These are phyloP conservation scores for Vinca minor DNA, from an alignment of 257 asterid genomes.

Conservation along the genomic window DNA sequence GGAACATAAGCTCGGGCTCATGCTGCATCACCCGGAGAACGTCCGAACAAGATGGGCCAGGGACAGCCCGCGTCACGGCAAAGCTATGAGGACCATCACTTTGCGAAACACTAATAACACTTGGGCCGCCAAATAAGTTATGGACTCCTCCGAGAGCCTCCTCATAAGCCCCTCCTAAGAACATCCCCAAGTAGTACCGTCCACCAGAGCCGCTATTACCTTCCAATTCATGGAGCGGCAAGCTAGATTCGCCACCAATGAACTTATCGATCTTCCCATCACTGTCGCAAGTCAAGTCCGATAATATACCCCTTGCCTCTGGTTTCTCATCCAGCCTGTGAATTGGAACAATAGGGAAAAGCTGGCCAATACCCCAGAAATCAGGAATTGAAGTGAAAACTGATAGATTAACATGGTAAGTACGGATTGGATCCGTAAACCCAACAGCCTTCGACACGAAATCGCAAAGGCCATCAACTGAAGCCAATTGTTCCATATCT, in stretches of 20 bases:
- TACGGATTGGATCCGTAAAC: conserved; percentile 45
- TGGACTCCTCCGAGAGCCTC: conserved; percentile 90
- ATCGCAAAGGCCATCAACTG: conserved; percentile 75
- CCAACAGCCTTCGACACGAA: conserved; percentile 59
- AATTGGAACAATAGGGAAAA: conserved; percentile 83
- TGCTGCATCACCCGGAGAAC: conserved; percentile 88
- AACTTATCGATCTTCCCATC: conserved; percentile 86
- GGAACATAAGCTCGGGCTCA: conserved; percentile 89
- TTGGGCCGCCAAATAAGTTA: conserved; percentile 86
- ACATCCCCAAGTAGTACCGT: conserved; percentile 73
- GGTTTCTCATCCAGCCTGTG: conserved; percentile 80
- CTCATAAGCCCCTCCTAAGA: conserved; percentile 91
- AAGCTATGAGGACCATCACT: conserved; percentile 83
- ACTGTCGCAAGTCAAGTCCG: conserved; percentile 91
- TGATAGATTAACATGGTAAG: conserved; percentile 74
- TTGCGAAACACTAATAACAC: conserved; percentile 74
- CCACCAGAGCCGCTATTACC: conserved; percentile 30
- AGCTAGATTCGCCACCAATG: conserved; percentile 88
- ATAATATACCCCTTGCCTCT: conserved; percentile 46
- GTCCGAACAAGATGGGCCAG: conserved; percentile 69
- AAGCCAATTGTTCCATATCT: conserved; percentile 73
- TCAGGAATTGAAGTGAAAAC: conserved; percentile 93
- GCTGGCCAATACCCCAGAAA: conserved; percentile 86
- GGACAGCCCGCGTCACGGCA: conserved; percentile 63
- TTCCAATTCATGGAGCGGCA: conserved; percentile 66